phyloP scores from a whole-genome alignment of 306 rosid species.

The Comarum palustre region DNA sequence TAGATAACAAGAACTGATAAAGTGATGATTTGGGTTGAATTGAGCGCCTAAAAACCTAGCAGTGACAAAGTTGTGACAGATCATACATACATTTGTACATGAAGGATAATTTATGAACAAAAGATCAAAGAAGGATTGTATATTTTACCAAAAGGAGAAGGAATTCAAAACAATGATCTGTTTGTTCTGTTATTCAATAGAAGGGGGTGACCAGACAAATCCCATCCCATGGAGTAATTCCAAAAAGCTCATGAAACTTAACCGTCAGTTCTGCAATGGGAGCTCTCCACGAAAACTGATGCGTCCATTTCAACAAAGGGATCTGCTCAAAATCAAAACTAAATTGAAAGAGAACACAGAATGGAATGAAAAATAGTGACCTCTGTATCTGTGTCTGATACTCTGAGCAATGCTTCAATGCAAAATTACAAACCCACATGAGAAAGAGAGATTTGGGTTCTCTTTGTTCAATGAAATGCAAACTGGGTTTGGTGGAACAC shows the following conservation, averaged over 20 bases:
- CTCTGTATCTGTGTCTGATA: slow-evolving; percentile 11
- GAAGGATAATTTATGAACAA: background rate
- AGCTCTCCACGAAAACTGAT: slow-evolving; percentile 24
- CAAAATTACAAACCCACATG: background rate
- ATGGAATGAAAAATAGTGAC: slow-evolving; percentile 31
- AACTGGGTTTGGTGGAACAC: background rate
- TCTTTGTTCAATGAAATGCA: slow-evolving; percentile 1
- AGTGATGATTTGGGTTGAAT: background rate
- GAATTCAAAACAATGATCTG: background rate
- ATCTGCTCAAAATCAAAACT: slow-evolving; percentile 11
- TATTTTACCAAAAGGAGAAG: background rate
- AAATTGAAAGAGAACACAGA: slow-evolving; percentile 50
- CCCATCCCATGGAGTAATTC: background rate
- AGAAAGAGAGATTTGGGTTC: slow-evolving; percentile 12
- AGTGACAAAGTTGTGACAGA: background rate
- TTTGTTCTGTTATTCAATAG: slow-evolving; percentile 4
- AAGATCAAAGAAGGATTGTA: background rate
- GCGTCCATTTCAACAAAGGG: slow-evolving; percentile 42
- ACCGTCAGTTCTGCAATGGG: background rate
- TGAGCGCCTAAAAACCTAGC: background rate
- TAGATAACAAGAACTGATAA: background rate
- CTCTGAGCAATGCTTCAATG: slow-evolving; percentile 37
- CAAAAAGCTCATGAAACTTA: slow-evolving; percentile 21
- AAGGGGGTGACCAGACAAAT: slow-evolving; percentile 2
- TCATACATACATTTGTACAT: background rate